A percentile compares a stretch with the other conserved stretches of the same genome.
Conservation (phyloP, 257 asterid species). For the Solanum bukasovii region DNA sequence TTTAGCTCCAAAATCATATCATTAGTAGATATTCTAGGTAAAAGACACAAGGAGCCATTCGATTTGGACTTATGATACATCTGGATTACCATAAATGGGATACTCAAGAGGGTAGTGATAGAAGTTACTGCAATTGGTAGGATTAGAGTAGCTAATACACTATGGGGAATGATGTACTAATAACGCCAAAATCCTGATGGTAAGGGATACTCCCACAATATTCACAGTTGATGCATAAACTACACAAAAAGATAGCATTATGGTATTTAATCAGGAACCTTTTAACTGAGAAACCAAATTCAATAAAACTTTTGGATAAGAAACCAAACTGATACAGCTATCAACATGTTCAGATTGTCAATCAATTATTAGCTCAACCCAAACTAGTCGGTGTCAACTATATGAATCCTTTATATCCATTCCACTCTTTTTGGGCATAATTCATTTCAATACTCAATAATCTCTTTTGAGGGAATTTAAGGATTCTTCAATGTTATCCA, state of each 20-base stretch:
- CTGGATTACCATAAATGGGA: neutral
- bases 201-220: neutral
- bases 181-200: neutral
- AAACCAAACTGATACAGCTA: neutral
- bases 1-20: neutral
- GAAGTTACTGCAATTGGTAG: neutral
- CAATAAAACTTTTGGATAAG: neutral
- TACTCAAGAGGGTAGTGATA: neutral
- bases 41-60: neutral
- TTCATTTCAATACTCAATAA: neutral
- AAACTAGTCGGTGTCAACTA: neutral
- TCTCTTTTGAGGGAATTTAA: neutral
- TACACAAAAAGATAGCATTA: neutral
- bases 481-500: neutral
- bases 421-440: neutral
- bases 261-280: neutral
- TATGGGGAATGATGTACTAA: neutral
- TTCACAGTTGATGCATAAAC: neutral
- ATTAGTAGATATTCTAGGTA: neutral
- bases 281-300: neutral
- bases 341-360: neutral
- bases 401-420: neutral
- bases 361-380: neutral
- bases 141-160: neutral
- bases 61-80: neutral